Percentiles rank a stretch among this genome's conserved stretches.
phyloP scores from a whole-genome alignment of 495 filamentous ascomycete species.

The Podospora fimiseda region DNA sequence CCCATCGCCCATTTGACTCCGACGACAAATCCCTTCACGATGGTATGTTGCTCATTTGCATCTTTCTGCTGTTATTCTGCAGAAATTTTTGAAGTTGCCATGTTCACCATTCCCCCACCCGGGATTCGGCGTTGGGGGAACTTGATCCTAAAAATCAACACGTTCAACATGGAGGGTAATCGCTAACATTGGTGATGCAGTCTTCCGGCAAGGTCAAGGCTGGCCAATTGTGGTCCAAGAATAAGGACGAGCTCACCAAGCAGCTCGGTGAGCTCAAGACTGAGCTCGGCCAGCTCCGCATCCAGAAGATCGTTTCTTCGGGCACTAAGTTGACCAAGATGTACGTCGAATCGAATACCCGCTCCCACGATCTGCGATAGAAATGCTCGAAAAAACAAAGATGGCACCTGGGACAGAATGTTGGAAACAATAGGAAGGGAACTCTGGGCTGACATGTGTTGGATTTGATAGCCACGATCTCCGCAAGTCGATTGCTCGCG shows the following conservation, averaged over 20 bases:
- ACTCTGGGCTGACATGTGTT: constrained; percentile 17
- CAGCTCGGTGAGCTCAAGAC: constrained; percentile 90
- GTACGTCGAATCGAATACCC: constrained; percentile 50
- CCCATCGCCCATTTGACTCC: constrained; percentile 29
- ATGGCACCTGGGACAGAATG: not conserved
- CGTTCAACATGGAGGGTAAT: constrained; percentile 3
- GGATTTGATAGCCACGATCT: constrained; percentile 73
- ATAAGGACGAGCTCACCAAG: constrained; percentile 89
- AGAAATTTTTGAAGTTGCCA: not conserved
- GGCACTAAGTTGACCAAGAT: constrained; percentile 95
- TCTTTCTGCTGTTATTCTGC: constrained; percentile 1
- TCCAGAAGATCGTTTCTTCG: constrained; percentile 93
- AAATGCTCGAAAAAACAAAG: not conserved
- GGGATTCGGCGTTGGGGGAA: not conserved
- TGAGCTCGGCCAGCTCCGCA: constrained; percentile 86
- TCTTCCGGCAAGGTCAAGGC: constrained; percentile 91
- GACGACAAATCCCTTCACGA: constrained; percentile 25
- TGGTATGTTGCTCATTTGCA: constrained; percentile 19
- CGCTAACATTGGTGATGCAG: constrained; percentile 43
- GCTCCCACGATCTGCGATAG: not conserved
- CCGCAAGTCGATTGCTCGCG: constrained; percentile 97
- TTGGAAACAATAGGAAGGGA: constrained; percentile 7
- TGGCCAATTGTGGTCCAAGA: constrained; percentile 94
- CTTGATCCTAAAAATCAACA: too few species aligned
- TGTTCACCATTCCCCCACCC: not conserved